Base-by-base conservation (phyloP, 805 yeast genomes). In the Teunomyces barrocoloradensis region DNA sequence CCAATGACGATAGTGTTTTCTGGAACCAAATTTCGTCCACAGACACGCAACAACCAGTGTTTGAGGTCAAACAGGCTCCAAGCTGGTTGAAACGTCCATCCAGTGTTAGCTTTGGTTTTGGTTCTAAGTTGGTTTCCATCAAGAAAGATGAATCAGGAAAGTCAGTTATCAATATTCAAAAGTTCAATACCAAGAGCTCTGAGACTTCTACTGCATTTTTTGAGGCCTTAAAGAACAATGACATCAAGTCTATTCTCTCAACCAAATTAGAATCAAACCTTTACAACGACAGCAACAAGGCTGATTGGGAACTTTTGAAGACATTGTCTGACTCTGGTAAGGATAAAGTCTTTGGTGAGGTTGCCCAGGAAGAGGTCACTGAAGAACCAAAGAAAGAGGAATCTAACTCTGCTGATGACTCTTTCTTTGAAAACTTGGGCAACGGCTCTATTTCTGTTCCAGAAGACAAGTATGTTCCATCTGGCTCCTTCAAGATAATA, bases 51-150 rank as follows among this genome's bases (percentile, higher is more conserved):
- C 88, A 85, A 55, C 94, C 97, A 9, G 80, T 80, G 30, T 84
- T 85, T 56, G 78, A 78, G 35, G 74, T 80, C 27, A 74, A 78
- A 52, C 96, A 90, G 68, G 94, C 97, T 17, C 99, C 99, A 43
- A 66, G 74, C 49, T 94, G 99, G 99, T 78, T 89, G 51, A 80
- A 80, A 52, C 77, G 85, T 54, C 89, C 89, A 10, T 75, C 80
- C 4, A 75, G 85, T 42, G 96, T 85, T 11, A 72, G 82, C 2
- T 94, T 95, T 76, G 98, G 96, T 0, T 92, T 90, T 69, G 99
- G 99, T 51, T 96, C 96, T 45, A 89, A 89, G 68, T 64, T 94
- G 35, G 91, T 86, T 3, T 65, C 74, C 10, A 81, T 85, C 11
- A 58, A 64, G 32, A 68, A 71, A 7, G 73, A 67, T 44, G 69